phyloP scores from a whole-genome alignment of 805 yeast species.

The Lachancea quebecensis region DNA sequence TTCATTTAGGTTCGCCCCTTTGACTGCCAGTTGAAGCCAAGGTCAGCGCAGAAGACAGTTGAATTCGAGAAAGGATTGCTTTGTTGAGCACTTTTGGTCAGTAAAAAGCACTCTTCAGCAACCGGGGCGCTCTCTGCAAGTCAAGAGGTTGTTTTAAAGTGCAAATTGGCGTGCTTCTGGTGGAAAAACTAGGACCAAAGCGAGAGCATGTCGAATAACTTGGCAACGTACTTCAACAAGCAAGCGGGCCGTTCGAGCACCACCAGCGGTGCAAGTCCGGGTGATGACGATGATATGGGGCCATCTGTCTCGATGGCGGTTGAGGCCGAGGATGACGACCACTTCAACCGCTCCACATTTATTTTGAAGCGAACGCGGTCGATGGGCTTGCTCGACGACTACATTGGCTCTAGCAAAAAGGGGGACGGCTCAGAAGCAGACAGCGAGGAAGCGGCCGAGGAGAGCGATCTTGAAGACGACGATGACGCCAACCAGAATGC shows the following conservation, averaged over 20 bases:
- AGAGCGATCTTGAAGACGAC: conserved; percentile 18
- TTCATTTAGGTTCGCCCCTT: conserved; percentile 1
- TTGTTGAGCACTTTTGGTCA: neutral
- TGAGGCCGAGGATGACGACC: conserved; percentile 63
- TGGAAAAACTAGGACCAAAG: neutral
- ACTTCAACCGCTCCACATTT: conserved; percentile 64
- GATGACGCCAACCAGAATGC: conserved; percentile 9
- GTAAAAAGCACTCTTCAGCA: neutral
- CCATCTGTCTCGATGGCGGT: conserved; percentile 44
- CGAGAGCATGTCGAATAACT: conserved; percentile 20
- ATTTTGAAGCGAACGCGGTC: conserved; percentile 76
- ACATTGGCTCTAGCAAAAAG: conserved; percentile 31
- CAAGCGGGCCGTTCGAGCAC: conserved; percentile 1
- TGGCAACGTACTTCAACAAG: conserved; percentile 26
- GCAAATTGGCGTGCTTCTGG: neutral
- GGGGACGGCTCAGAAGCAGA: conserved; percentile 11
- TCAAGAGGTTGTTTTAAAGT: neutral
- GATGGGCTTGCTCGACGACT: conserved; percentile 71
- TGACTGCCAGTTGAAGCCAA: neutral
- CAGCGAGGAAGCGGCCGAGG: conserved; percentile 36
- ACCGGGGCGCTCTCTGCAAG: neutral
- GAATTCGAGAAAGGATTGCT: neutral
- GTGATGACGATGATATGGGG: conserved; percentile 29
- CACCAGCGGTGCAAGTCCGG: neutral
- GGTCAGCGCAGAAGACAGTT: neutral